phyloP scores from a whole-genome alignment of 108 stramenopile genomes.

The Asterionellopsis glacialis region DNA sequence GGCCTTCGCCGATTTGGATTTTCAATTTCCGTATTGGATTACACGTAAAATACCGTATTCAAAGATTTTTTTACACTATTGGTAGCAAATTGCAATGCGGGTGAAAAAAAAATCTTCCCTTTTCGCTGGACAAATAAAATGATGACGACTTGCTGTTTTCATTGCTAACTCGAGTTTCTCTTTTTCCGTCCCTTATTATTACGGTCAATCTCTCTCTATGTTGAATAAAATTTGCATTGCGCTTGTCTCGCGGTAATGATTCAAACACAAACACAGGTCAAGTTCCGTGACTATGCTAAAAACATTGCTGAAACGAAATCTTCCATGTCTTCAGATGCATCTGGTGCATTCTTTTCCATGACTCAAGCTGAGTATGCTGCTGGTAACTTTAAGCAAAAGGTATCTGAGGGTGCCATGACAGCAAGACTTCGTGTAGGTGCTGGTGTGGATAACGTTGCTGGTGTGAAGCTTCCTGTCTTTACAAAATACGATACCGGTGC shows the following conservation, averaged over 20 bases:
- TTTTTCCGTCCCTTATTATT: too few relatives aligned
- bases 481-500: constrained; percentile 91
- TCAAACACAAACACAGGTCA: too few relatives aligned
- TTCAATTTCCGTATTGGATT: neutral
- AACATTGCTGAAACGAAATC: constrained; percentile 92
- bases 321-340: constrained; percentile 79
- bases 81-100: too few relatives aligned
- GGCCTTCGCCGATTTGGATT: neutral
- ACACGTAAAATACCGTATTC: neutral
- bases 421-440: constrained; percentile 85
- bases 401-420: constrained; percentile 84
- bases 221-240: too few relatives aligned
- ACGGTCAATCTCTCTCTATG: too few relatives aligned
- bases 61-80: neutral
- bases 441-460: constrained; percentile 95
- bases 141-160: too few relatives aligned
- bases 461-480: constrained; percentile 98
- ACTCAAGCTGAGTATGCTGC: constrained; percentile 99
- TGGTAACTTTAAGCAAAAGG: constrained; percentile 95
- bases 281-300: constrained; percentile 84
- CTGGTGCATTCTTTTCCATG: constrained; percentile 87
- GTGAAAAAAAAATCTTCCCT: too few relatives aligned
- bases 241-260: too few relatives aligned
- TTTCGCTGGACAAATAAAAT: too few relatives aligned
- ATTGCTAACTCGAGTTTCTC: too few relatives aligned